Percentiles rank a stretch among this genome's conserved stretches.
phyloP scores from a whole-genome alignment of 202 grass and related monocot genomes.

The Musa balbisiana region DNA sequence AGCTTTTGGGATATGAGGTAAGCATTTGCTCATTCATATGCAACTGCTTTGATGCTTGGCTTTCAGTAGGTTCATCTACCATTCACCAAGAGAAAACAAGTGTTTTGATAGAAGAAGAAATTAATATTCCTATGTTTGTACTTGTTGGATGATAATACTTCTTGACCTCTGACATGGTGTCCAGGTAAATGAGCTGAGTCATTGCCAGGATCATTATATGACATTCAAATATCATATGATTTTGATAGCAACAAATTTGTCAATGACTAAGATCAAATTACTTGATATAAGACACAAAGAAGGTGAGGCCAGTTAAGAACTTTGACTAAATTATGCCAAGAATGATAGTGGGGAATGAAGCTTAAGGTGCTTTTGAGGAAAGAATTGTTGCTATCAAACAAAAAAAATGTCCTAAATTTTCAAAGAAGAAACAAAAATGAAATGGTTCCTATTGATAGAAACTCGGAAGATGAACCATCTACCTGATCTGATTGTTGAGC shows the following conservation, averaged over 20 bases:
- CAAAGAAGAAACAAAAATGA: no score
- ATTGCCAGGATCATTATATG: not conserved
- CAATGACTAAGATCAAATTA: not conserved
- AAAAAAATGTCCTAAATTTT: no score
- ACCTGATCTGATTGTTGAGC: no score
- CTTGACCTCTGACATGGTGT: not conserved
- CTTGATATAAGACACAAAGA: not conserved
- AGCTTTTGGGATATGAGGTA: not conserved
- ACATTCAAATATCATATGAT: not conserved
- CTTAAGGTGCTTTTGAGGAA: not conserved
- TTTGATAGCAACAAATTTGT: not conserved
- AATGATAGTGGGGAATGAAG: not conserved
- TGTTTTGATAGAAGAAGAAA: not conserved
- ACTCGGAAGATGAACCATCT: no score
- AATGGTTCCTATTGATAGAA: no score
- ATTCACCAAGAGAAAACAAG: not conserved
- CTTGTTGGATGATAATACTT: not conserved
- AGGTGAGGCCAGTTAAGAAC: not conserved
- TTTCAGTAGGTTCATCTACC: not conserved
- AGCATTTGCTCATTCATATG: not conserved
- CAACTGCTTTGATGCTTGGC: not conserved
- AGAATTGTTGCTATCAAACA: no score
- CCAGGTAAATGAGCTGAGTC: not conserved
- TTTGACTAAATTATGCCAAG: not conserved
- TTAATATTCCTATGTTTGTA: not conserved